A percentile compares a stretch with the other conserved stretches of the same genome.
These are phyloP conservation scores for Fraxinus sp. DNA, from an alignment of 305 asterid species.

Conservation along the genomic window DNA sequence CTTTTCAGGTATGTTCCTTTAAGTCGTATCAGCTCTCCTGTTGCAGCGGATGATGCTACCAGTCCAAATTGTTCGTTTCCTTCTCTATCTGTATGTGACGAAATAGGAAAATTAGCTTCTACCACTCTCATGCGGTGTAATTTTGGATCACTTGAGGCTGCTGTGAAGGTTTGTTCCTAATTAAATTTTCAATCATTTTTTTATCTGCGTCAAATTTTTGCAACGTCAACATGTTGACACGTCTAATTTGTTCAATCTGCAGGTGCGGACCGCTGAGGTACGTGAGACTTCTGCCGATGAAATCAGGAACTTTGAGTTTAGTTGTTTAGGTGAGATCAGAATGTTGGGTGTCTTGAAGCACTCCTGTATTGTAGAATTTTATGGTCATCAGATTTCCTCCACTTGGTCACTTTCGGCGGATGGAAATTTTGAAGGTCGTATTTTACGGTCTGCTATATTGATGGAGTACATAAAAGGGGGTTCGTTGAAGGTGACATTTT, in stretches of 20 bases:
- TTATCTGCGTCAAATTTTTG: background rate
- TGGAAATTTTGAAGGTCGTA: constrained; percentile 49
- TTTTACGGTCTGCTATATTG: constrained; percentile 62
- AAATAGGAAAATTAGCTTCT: constrained; percentile 50
- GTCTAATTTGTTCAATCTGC: constrained; percentile 29
- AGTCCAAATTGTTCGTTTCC: constrained; percentile 59
- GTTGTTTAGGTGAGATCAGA: constrained; percentile 84
- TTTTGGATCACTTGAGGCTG: constrained; percentile 65
- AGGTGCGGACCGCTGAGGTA: constrained; percentile 77
- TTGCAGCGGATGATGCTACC: constrained; percentile 35
- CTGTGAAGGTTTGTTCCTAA: constrained; percentile 57
- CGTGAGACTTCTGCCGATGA: constrained; percentile 56
- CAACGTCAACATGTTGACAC: background rate
- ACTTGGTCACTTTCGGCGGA: constrained; percentile 59
- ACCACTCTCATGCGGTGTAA: constrained; percentile 67
- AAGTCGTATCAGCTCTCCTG: constrained; percentile 54
- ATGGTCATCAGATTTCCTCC: constrained; percentile 89
- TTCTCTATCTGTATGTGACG: constrained; percentile 57
- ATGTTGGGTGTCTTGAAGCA: constrained; percentile 72
- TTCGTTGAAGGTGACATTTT: constrained; percentile 61
- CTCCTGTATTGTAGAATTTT: constrained; percentile 68
- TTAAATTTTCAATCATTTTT: background rate
- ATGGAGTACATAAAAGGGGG: constrained; percentile 93
- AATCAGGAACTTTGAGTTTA: constrained; percentile 65
- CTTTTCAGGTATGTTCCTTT: constrained; percentile 76